A percentile compares a stretch with the other conserved stretches of the same genome.
Evolutionary conservation across 2,329 filamentous ascomycete genomes (phyloP).

Genomic region (Aureobasidium sp.): DNA sequence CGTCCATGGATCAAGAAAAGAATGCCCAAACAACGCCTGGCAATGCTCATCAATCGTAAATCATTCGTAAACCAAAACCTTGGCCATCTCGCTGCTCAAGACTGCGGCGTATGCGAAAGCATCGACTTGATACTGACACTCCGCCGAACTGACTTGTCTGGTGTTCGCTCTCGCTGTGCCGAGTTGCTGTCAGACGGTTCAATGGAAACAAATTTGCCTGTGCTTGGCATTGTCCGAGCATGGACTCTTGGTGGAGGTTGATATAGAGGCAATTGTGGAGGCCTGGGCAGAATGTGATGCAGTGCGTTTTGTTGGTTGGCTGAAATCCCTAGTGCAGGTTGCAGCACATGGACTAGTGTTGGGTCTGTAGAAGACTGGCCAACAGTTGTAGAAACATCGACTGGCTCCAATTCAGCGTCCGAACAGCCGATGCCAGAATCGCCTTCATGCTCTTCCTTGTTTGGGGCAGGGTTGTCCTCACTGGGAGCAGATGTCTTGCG

Average conservation of each 20-base stretch:
- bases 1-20: not conserved
- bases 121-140: conserved; percentile 6
- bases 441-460: conserved; percentile 42
- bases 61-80: not conserved
- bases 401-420: conserved; percentile 36
- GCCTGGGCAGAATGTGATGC: conserved; percentile 10
- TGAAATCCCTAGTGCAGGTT: not conserved
- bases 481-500: conserved; percentile 52
- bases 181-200: not conserved
- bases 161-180: not conserved
- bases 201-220: not conserved
- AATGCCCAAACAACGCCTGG: not conserved
- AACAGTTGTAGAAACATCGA: not conserved
- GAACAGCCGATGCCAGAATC: conserved; percentile 59
- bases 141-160: not conserved
- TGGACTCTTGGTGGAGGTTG: conserved; percentile 24
- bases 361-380: not conserved
- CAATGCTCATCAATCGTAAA: not conserved
- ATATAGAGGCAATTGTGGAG: conserved; percentile 24
- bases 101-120: not conserved
- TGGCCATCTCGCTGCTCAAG: not conserved
- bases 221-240: not conserved
- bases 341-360: not conserved
- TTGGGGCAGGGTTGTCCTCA: conserved; percentile 24
- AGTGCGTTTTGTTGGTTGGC: not conserved